Percentiles rank a stretch among this genome's conserved stretches.
Evolutionary conservation across 1,139 yeast genomes (phyloP).

Genomic region (Yamadazyma sp.): DNA sequence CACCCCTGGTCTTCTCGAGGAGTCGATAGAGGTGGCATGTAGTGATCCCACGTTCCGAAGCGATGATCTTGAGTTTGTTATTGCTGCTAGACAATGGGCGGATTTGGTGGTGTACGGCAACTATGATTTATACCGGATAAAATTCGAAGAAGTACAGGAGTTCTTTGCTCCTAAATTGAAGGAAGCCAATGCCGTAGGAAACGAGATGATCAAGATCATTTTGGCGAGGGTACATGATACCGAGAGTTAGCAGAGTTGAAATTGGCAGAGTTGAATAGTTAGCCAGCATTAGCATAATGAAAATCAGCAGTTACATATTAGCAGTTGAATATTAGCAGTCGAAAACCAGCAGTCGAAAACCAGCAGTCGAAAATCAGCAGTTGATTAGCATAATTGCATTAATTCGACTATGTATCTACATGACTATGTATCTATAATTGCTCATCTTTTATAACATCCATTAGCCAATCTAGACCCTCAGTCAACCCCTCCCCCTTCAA

Average conservation of each 20-base stretch:
- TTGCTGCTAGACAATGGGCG: conserved; percentile 86
- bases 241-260: conserved; percentile 20
- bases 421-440: conserved; percentile 59
- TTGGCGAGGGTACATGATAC: conserved; percentile 50
- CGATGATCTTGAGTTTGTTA: conserved; percentile 83
- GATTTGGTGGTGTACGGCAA: conserved; percentile 75
- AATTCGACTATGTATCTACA: background rate
- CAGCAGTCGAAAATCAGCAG: no score
- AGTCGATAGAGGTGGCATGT: conserved; percentile 72
- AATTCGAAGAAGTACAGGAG: conserved; percentile 75
- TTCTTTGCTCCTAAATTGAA: conserved; percentile 85
- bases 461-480: conserved; percentile 96
- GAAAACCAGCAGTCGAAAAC: no score
- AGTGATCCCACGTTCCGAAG: conserved; percentile 68
- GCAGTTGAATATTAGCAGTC: no score
- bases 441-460: conserved; percentile 93
- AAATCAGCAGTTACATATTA: no score
- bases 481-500: conserved; percentile 93
- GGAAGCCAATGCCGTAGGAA: conserved; percentile 89
- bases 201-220: conserved; percentile 92
- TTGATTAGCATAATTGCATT: background rate
- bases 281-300: no score
- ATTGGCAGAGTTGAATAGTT: no score
- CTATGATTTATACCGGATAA: conserved; percentile 66
- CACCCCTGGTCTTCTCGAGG: conserved; percentile 76